These are phyloP conservation scores for Saturnispora galanensis DNA, from an alignment of 805 yeast genomes.

Conservation along the genomic window DNA sequence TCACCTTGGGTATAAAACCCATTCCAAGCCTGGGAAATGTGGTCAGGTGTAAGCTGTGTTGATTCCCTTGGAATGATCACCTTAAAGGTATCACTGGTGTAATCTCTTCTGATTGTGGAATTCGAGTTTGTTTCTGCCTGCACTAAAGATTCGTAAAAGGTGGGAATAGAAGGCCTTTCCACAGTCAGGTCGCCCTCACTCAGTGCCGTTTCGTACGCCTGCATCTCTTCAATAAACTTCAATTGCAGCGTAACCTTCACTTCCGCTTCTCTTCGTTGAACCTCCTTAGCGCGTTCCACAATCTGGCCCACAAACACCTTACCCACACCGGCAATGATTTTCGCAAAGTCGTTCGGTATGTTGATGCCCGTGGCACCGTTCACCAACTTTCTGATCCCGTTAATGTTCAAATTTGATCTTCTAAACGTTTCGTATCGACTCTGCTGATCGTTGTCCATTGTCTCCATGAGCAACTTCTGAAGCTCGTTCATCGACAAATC, in stretches of 20 bases:
- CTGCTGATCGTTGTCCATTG: slow-evolving; percentile 75
- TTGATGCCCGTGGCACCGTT: slow-evolving; percentile 71
- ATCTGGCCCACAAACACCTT: slow-evolving; percentile 87
- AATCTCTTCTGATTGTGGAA: slow-evolving; percentile 4
- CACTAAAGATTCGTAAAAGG: slow-evolving; percentile 9
- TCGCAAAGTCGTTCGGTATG: slow-evolving; percentile 69
- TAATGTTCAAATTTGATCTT: slow-evolving; percentile 62
- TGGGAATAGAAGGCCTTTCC: slow-evolving; percentile 21
- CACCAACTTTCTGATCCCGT: slow-evolving; percentile 73
- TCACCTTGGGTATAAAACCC: slow-evolving; percentile 58
- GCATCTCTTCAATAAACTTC: slow-evolving; percentile 32
- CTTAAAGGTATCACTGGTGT: slow-evolving; percentile 14
- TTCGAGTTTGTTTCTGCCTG: slow-evolving; percentile 6
- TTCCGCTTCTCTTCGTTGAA: slow-evolving; percentile 49
- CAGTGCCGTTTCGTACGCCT: slow-evolving; percentile 22
- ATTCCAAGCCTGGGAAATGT: slow-evolving; percentile 84
- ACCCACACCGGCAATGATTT: slow-evolving; percentile 76
- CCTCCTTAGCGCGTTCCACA: slow-evolving; percentile 68
- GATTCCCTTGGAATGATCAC: slow-evolving; percentile 23
- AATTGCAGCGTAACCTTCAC: slow-evolving; percentile 30
- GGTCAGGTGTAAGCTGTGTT: slow-evolving; percentile 71
- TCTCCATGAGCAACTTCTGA: slow-evolving; percentile 53
- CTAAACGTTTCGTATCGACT: slow-evolving; percentile 79
- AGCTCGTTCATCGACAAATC: slow-evolving; percentile 44
- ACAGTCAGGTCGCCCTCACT: slow-evolving; percentile 26